phyloP scores from a whole-genome alignment of 202 grass and related monocot genomes.

The Tripidium arundinaceum region DNA sequence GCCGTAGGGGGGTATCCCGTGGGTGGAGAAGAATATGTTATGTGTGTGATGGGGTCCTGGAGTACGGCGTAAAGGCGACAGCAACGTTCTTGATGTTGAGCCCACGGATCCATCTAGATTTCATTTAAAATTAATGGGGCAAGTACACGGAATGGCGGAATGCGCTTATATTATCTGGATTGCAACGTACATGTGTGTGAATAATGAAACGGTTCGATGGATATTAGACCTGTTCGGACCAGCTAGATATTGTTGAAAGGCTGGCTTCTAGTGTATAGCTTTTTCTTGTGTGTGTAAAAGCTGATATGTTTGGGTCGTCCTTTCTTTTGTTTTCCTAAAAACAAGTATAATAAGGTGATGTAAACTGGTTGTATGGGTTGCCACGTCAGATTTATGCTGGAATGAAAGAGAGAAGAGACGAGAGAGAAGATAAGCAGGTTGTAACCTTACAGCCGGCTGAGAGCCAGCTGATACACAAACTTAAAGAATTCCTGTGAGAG shows the following conservation, averaged over 20 bases:
- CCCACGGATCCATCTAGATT: neutral
- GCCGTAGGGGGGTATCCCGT: slow-evolving; percentile 11
- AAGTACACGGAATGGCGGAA: neutral
- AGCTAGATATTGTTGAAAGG: neutral
- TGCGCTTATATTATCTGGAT: too few species aligned
- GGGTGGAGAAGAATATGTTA: slow-evolving; percentile 14
- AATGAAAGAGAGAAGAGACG: too few species aligned
- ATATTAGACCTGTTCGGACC: neutral
- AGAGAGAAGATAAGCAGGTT: too few species aligned
- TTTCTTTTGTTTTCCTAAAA: too few species aligned
- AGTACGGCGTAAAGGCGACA: neutral
- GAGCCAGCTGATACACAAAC: too few species aligned
- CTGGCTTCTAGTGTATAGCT: too few species aligned
- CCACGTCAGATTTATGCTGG: too few species aligned
- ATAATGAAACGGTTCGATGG: neutral
- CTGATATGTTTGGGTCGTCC: too few species aligned
- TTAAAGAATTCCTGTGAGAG: too few species aligned
- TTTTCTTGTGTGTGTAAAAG: neutral
- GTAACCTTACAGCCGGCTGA: too few species aligned
- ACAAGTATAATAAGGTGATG: too few species aligned
- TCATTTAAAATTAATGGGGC: neutral
- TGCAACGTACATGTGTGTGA: neutral
- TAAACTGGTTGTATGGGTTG: too few species aligned
- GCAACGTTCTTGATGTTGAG: neutral
- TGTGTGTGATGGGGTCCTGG: neutral